Evolutionary conservation across 2,329 filamentous ascomycete species (phyloP).

Genomic region (Diaporthe humulicola): DNA sequence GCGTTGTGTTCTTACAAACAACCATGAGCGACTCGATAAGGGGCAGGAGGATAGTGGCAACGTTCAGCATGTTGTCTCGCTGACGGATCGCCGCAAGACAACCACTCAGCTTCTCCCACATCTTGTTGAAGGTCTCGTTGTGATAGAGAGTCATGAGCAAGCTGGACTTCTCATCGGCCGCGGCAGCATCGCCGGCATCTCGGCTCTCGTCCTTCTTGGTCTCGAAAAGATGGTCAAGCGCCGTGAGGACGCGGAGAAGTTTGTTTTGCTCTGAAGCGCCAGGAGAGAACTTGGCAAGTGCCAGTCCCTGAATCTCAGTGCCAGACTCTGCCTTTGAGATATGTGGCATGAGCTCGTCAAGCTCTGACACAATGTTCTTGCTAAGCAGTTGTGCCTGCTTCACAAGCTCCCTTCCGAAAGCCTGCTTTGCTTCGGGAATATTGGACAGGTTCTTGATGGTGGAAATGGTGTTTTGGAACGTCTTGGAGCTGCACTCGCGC

Average conservation of each 20-base stretch:
- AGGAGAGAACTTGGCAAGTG: constrained; percentile 94
- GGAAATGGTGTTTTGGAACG: constrained; percentile 96
- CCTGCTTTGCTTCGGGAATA: constrained; percentile 88
- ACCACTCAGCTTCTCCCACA: constrained; percentile 93
- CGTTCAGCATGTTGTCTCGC: constrained; percentile 95
- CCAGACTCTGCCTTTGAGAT: constrained; percentile 89
- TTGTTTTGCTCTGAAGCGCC: constrained; percentile 98
- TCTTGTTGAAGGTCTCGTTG: constrained; percentile 87
- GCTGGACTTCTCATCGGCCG: constrained; percentile 77
- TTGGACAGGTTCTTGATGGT: constrained; percentile 99
- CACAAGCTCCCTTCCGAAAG: constrained; percentile 94
- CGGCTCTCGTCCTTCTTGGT: constrained; percentile 68
- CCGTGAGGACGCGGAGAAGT: constrained; percentile 89
- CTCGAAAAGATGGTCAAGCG: constrained; percentile 95
- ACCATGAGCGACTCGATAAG: constrained; percentile 98
- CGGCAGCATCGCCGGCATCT: constrained; percentile 34
- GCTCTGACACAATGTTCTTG: constrained; percentile 85
- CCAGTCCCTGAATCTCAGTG: constrained; percentile 95
- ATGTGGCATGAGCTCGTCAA: constrained; percentile 86
- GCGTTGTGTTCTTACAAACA: constrained; percentile 96
- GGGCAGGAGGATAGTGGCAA: constrained; percentile 94
- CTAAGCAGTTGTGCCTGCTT: constrained; percentile 88
- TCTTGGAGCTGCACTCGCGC: constrained; percentile 96
- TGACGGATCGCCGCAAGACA: constrained; percentile 90
- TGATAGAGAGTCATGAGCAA: constrained; percentile 90